Percentiles rank a stretch among this genome's conserved stretches.
Conservation (phyloP, 2,329 filamentous ascomycete genomes). For the Cladophialophora immunda region DNA sequence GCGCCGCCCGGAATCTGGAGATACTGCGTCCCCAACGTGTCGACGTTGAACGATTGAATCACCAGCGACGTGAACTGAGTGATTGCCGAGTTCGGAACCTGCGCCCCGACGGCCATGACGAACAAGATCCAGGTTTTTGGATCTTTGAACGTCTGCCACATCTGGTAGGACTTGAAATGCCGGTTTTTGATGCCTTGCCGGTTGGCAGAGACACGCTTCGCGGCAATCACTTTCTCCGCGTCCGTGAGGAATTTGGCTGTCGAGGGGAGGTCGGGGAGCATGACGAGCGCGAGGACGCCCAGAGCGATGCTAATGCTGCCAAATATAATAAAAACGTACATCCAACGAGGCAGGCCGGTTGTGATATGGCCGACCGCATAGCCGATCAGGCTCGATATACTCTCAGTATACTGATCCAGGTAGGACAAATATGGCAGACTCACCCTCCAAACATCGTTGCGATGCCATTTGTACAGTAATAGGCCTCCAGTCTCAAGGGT, state of each 20-base stretch:
- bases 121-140: slow-evolving; percentile 69
- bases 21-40: slow-evolving; percentile 63
- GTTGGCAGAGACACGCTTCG: slow-evolving; percentile 62
- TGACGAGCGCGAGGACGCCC: slow-evolving; percentile 25
- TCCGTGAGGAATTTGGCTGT: slow-evolving; percentile 45
- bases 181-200: slow-evolving; percentile 64
- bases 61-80: slow-evolving; percentile 61
- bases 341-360: slow-evolving; percentile 40
- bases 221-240: slow-evolving; percentile 57
- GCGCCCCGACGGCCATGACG: slow-evolving; percentile 61
- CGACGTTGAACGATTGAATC: slow-evolving; percentile 58
- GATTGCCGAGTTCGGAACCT: slow-evolving; percentile 65
- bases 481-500: slow-evolving; percentile 30
- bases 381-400: slow-evolving; percentile 29
- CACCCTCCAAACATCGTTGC: slow-evolving; percentile 68
- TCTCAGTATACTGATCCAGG: slow-evolving; percentile 43
- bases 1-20: slow-evolving; percentile 69
- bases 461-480: slow-evolving; percentile 61
- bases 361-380: slow-evolving; percentile 37
- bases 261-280: slow-evolving; percentile 32
- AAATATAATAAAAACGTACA: slow-evolving; percentile 36
- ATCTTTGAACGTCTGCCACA: slow-evolving; percentile 59
- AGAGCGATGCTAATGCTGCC: slow-evolving; percentile 32
- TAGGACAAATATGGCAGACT: slow-evolving; percentile 58
- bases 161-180: slow-evolving; percentile 58